Conservation (phyloP, 495 filamentous ascomycete genomes). For the Glutinoglossum americanum region DNA sequence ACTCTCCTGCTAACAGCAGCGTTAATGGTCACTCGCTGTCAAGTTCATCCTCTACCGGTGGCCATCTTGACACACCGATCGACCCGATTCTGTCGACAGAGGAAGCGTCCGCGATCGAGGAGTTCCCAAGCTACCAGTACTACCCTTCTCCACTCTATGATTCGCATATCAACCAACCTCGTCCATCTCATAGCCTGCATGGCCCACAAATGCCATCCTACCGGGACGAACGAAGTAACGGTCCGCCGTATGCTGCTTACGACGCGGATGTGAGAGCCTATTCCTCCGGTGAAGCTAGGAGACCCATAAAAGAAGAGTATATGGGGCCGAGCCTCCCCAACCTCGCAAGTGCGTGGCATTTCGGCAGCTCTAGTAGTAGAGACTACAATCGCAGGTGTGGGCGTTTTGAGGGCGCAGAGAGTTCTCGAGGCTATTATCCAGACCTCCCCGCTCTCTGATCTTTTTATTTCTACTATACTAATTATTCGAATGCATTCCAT, state of each 20-base stretch:
- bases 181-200: slow-evolving; percentile 11
- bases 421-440: slow-evolving; percentile 15
- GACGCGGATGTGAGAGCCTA: background rate
- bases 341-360: background rate
- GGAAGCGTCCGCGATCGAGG: slow-evolving; percentile 10
- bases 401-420: slow-evolving; percentile 14
- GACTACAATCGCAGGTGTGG: slow-evolving; percentile 13
- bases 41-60: slow-evolving; percentile 9
- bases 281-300: slow-evolving; percentile 6
- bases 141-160: slow-evolving; percentile 14
- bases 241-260: slow-evolving; percentile 8
- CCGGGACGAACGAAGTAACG: slow-evolving; percentile 14
- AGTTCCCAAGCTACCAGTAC: slow-evolving; percentile 15
- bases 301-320: slow-evolving; percentile 14
- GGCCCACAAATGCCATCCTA: slow-evolving; percentile 15
- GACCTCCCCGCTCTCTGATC: slow-evolving; percentile 13
- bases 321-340: background rate
- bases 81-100: slow-evolving; percentile 15
- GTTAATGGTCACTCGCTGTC: slow-evolving; percentile 14
- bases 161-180: slow-evolving; percentile 8
- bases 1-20: slow-evolving; percentile 10
- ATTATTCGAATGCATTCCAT: background rate
- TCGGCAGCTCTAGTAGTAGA: background rate
- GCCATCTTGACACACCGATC: slow-evolving; percentile 15
- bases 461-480: background rate